Base-by-base conservation (phyloP, 2,329 filamentous ascomycete genomes). In the Arthrocladium fulminans region DNA sequence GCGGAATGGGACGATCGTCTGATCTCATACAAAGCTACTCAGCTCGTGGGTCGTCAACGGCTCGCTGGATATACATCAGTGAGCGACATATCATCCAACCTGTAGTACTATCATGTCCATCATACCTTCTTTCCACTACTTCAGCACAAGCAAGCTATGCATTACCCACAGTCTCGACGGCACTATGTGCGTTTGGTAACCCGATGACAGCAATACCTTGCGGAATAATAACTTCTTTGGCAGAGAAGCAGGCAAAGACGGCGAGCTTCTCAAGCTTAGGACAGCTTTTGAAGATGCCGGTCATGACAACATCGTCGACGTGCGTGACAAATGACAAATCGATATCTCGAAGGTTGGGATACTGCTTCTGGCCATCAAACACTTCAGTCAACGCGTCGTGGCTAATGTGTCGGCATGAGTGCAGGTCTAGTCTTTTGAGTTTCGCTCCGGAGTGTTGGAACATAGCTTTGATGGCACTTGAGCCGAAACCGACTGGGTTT, bases 371-470 rank as follows among this genome's bases (percentile, higher is more conserved):
- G 4, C 71, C 67, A 46, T 74, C 71, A 59, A 97, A 96, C 0
- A 84, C 82, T 8, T 82, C 75, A 53, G 86, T 80, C 51, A 95
- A 88, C 0, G 86, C 80, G 13, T 76, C 68, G 27, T 76, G 73
- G 1, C 79, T 76, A 54, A 97, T 89, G 63, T 95, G 84, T 2
- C 90, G 83, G 61, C 88, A 94, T 0, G 84, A 86, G 12, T 86
- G 79, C n/a, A 96, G 72, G 60, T 94, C 86, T 27, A 97, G 71
- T 34, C 76, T 70, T 51, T 74, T 73, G 1, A 97, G 66, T 9
- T 67, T 72, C 1, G 67, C 61, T 3, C 86, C 86, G 0, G 88
- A 95, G 62, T 96, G 90, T 0, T 71, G 68, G 86, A 96, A 95
- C 37, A 96, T 67, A 0, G 87, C 86, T 54, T 75, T 71, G 68